Conservation (phyloP, 805 yeast genomes). For the Candida nemodendra region DNA sequence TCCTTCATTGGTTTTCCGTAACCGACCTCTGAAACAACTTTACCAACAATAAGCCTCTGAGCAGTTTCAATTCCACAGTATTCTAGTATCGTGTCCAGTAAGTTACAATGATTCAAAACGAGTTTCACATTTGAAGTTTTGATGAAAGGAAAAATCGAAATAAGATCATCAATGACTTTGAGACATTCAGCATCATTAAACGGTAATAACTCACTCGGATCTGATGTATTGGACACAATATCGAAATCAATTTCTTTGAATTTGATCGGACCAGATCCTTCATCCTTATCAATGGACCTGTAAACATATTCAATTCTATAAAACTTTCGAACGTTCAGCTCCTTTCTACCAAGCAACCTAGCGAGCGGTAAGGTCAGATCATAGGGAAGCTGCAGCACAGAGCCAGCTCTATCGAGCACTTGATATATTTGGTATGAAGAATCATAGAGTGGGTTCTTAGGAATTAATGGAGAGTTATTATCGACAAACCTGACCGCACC, state of each 20-base stretch:
- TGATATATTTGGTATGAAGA: constrained; percentile 69
- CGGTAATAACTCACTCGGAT: constrained; percentile 35
- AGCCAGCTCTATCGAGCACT: constrained; percentile 80
- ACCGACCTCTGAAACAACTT: constrained; percentile 74
- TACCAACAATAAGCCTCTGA: constrained; percentile 65
- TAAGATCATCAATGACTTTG: constrained; percentile 74
- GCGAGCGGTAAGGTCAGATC: constrained; percentile 92
- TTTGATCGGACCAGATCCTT: constrained; percentile 71
- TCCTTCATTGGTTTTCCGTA: constrained; percentile 64
- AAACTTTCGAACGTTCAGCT: constrained; percentile 53
- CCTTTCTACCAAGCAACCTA: constrained; percentile 68
- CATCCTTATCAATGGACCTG: constrained; percentile 56
- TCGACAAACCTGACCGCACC: constrained; percentile 77
- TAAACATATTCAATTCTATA: constrained; percentile 80
- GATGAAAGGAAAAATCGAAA: constrained; percentile 66
- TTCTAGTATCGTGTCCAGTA: constrained; percentile 73
- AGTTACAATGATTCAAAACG: constrained; percentile 76
- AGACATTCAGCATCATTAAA: constrained; percentile 86
- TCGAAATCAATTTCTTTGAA: constrained; percentile 88
- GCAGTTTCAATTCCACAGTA: constrained; percentile 79
- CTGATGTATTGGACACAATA: constrained; percentile 48
- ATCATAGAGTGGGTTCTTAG: constrained; percentile 71
- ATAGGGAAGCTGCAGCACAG: constrained; percentile 83
- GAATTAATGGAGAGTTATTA: constrained; percentile 68
- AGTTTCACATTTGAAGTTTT: constrained; percentile 54